These are phyloP conservation scores for Ogataea methanolica DNA, from an alignment of 805 yeast species.

Conservation along the genomic window DNA sequence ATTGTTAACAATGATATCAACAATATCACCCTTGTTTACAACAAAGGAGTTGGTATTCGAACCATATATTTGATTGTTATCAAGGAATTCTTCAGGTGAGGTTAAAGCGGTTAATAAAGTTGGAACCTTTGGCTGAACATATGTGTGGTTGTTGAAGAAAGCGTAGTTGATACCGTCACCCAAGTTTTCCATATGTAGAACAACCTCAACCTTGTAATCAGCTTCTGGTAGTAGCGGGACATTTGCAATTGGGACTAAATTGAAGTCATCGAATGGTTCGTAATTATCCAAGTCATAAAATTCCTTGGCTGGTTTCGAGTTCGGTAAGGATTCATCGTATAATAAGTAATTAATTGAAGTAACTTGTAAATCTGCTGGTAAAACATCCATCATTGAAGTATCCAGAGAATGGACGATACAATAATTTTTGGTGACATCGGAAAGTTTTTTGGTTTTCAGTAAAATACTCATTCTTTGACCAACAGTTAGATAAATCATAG, in stretches of 20 bases:
- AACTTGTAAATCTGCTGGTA: slow-evolving; percentile 55
- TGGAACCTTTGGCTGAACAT: slow-evolving; percentile 65
- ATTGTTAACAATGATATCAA: slow-evolving; percentile 77
- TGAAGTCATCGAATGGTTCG: slow-evolving; percentile 42
- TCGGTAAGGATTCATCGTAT: slow-evolving; percentile 37
- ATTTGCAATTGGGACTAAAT: slow-evolving; percentile 36
- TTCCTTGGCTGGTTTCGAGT: slow-evolving; percentile 11
- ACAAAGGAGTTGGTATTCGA: slow-evolving; percentile 62
- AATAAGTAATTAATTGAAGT: slow-evolving; percentile 52
- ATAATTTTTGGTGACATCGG: slow-evolving; percentile 40
- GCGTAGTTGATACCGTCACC: slow-evolving; percentile 77
- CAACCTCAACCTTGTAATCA: slow-evolving; percentile 56
- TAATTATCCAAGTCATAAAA: slow-evolving; percentile 23
- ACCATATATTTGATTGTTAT: slow-evolving; percentile 65
- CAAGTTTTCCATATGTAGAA: slow-evolving; percentile 60
- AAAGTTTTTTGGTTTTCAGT: slow-evolving; percentile 45
- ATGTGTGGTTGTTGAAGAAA: slow-evolving; percentile 65
- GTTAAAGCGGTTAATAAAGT: slow-evolving; percentile 59
- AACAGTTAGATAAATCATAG: slow-evolving; percentile 59
- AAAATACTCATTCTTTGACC: slow-evolving; percentile 80
- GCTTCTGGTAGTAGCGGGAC: slow-evolving; percentile 48
- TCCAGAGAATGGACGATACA: slow-evolving; percentile 62
- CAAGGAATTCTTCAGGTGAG: slow-evolving; percentile 49
- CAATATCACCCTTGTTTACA: slow-evolving; percentile 53
- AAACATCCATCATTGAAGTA: slow-evolving; percentile 60